Percentiles rank a stretch among this genome's conserved stretches.
Evolutionary conservation across 1,139 yeast genomes (phyloP).

Genomic region (Magnusiomyces fungicola): DNA sequence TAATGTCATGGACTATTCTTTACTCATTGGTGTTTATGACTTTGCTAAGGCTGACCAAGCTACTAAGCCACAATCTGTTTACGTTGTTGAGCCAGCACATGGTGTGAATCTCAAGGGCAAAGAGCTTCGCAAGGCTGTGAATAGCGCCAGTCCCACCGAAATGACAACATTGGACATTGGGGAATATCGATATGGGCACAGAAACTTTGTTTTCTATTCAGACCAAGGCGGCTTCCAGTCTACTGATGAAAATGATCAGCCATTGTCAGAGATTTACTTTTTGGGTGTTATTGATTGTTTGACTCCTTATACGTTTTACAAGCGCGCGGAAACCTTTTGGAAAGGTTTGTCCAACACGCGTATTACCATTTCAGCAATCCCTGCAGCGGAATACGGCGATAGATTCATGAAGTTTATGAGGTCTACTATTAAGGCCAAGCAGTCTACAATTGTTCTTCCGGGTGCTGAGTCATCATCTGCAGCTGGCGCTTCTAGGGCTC

Average conservation of each 20-base stretch:
- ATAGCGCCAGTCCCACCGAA: constrained; percentile 33
- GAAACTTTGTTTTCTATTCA: constrained; percentile 53
- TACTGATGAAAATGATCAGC: constrained; percentile 56
- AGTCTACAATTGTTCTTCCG: background rate
- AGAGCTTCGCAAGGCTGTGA: constrained; percentile 34
- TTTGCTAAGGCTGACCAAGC: constrained; percentile 44
- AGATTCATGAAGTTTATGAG: constrained; percentile 70
- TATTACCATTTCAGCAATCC: constrained; percentile 75
- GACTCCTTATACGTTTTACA: constrained; percentile 72
- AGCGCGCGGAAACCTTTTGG: constrained; percentile 81
- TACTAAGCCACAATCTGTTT: constrained; percentile 33
- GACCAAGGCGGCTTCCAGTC: constrained; percentile 85
- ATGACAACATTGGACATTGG: constrained; percentile 31
- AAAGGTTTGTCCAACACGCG: constrained; percentile 65
- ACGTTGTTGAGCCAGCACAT: constrained; percentile 32
- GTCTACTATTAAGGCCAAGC: constrained; percentile 16
- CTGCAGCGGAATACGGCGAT: constrained; percentile 83
- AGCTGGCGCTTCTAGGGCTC: background rate
- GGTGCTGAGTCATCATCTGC: background rate
- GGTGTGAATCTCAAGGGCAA: constrained; percentile 28
- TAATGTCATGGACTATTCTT: constrained; percentile 93
- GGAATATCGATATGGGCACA: constrained; percentile 26
- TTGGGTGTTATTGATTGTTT: constrained; percentile 92
- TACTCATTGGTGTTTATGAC: constrained; percentile 83
- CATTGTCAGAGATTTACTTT: constrained; percentile 68